phyloP scores from a whole-genome alignment of 2,329 filamentous ascomycete species.

The Penicillium corylophilum region DNA sequence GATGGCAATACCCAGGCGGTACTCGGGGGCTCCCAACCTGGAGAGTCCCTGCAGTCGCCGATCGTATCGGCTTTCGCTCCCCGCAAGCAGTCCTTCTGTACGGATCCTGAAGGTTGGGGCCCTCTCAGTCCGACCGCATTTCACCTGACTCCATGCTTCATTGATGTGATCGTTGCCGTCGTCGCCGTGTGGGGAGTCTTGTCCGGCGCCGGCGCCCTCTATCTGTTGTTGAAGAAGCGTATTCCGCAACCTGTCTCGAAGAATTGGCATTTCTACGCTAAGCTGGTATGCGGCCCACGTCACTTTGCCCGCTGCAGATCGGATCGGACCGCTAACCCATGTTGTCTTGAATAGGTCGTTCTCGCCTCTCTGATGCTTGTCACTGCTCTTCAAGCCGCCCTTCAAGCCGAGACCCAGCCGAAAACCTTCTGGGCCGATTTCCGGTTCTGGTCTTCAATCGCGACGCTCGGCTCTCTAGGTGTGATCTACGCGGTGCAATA shows the following conservation, averaged over 20 bases:
- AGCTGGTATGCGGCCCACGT: slow-evolving; percentile 64
- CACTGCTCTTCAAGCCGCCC: slow-evolving; percentile 67
- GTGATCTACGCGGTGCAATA: slow-evolving; percentile 81
- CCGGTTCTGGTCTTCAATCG: slow-evolving; percentile 75
- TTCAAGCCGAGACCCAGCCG: slow-evolving; percentile 71
- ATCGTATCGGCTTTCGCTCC: slow-evolving; percentile 27
- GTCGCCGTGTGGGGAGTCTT: slow-evolving; percentile 79
- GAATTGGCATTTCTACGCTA: slow-evolving; percentile 90
- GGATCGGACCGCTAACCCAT: neutral
- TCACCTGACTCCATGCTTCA: slow-evolving; percentile 96
- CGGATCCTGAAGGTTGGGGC: slow-evolving; percentile 92
- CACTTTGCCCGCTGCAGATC: neutral
- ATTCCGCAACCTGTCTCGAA: slow-evolving; percentile 67
- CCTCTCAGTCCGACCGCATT: slow-evolving; percentile 82
- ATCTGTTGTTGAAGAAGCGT: slow-evolving; percentile 72
- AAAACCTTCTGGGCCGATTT: slow-evolving; percentile 77
- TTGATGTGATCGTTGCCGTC: slow-evolving; percentile 81
- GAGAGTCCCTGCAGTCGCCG: slow-evolving; percentile 27
- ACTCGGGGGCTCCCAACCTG: slow-evolving; percentile 31
- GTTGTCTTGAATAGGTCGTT: slow-evolving; percentile 50
- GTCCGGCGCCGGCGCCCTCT: slow-evolving; percentile 72
- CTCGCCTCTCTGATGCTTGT: slow-evolving; percentile 68
- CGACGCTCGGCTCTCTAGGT: slow-evolving; percentile 69
- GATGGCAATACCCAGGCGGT: slow-evolving; percentile 36
- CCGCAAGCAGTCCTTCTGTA: slow-evolving; percentile 69